A percentile compares a stretch with the other conserved stretches of the same genome.
These are phyloP conservation scores for Gloeostereum incarnatum DNA, from an alignment of 768 basidiomycete species.

Conservation along the genomic window DNA sequence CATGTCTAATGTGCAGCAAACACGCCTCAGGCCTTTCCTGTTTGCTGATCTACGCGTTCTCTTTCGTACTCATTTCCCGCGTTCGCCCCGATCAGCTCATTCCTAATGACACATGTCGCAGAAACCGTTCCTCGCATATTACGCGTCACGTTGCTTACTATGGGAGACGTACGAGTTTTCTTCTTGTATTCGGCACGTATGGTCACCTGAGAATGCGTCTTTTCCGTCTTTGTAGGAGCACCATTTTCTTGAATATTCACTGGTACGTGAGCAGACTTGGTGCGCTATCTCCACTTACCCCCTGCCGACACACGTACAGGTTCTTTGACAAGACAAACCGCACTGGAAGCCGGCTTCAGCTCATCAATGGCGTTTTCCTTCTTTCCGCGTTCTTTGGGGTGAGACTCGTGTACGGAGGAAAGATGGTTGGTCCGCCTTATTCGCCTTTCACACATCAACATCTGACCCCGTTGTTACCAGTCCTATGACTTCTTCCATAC, in stretches of 20 bases:
- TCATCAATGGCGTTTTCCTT: constrained; percentile 64
- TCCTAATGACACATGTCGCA: constrained; percentile 13
- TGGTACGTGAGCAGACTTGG: no score
- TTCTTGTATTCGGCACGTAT: constrained; percentile 5
- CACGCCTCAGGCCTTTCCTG: constrained; percentile 44
- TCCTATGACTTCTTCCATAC: constrained; percentile 60
- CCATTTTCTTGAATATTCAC: constrained; percentile 82
- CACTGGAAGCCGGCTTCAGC: constrained; percentile 58
- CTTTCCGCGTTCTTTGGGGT: constrained; percentile 60
- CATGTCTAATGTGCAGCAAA: no score
- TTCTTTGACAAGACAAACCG: constrained; percentile 70
- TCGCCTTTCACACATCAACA: background rate
- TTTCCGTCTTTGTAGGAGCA: constrained; percentile 38
- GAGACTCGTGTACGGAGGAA: constrained; percentile 64
- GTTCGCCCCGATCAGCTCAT: constrained; percentile 6
- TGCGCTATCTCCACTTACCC: constrained; percentile 1
- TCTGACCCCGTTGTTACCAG: constrained; percentile 21
- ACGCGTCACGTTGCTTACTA: constrained; percentile 64
- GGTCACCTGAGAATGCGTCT: background rate
- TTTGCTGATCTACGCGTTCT: constrained; percentile 51
- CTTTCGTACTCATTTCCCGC: constrained; percentile 37
- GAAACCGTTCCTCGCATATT: constrained; percentile 76
- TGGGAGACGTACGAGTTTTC: constrained; percentile 61
- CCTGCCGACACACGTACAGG: constrained; percentile 24
- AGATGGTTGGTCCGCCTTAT: constrained; percentile 21